These are phyloP conservation scores for Penicillium corylophilum DNA, from an alignment of 2,329 filamentous ascomycete genomes.

Conservation along the genomic window DNA sequence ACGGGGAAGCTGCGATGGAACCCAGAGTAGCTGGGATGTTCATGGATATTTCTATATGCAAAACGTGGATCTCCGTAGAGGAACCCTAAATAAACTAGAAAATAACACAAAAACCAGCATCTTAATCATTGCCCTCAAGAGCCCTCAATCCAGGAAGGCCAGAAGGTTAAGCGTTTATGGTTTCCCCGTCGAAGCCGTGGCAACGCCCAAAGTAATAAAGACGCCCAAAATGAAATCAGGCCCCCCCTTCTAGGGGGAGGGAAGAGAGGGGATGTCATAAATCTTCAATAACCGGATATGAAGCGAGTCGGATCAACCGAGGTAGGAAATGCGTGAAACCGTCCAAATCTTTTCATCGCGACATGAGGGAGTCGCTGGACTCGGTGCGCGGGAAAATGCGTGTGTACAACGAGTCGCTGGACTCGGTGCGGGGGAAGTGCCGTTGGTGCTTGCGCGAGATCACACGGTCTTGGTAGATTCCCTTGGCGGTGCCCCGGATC, in stretches of 20 bases:
- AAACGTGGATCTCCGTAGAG: conserved; percentile 2
- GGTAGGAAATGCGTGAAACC: not conserved
- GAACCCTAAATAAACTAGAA: conserved; percentile 10
- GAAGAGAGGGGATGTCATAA: conserved; percentile 3
- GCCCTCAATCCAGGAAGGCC: not conserved
- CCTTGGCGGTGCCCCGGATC: conserved; percentile 42
- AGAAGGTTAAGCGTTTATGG: conserved; percentile 10
- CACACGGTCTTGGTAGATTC: conserved; percentile 36
- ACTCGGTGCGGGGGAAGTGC: conserved; percentile 37
- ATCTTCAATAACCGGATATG: not conserved
- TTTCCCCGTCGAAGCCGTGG: conserved; percentile 15
- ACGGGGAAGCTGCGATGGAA: not conserved
- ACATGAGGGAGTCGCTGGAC: conserved; percentile 39
- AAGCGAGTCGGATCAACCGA: conserved; percentile 2
- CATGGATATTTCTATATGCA: conserved; percentile 23
- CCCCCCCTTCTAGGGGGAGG: conserved; percentile 6
- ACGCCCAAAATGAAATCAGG: conserved; percentile 21
- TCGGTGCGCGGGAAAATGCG: conserved; percentile 37
- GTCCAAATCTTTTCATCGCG: conserved; percentile 22
- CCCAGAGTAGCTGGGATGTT: not conserved
- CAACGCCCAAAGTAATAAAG: conserved; percentile 20
- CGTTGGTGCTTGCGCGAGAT: conserved; percentile 39
- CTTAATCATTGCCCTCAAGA: conserved; percentile 10
- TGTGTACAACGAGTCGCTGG: conserved; percentile 37
- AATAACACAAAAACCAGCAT: conserved; percentile 13